Conservation (phyloP, 2,329 filamentous ascomycete species). For the Alternaria longipes region DNA sequence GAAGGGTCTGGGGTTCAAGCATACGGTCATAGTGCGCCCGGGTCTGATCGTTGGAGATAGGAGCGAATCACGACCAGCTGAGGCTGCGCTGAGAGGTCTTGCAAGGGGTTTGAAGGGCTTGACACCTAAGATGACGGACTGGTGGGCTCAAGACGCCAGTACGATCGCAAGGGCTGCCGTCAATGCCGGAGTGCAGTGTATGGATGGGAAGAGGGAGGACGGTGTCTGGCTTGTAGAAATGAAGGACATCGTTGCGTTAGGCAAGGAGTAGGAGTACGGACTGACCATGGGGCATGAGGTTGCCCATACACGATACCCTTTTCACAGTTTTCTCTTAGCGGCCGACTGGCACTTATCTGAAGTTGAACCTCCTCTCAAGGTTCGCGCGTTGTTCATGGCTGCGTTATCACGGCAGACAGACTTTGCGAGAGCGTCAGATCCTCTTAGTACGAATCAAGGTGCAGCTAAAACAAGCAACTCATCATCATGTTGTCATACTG, state of each 20-base stretch:
- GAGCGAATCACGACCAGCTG: constrained; percentile 67
- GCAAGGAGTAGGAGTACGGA: constrained; percentile 51
- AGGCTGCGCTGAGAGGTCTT: constrained; percentile 65
- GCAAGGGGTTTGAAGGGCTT: constrained; percentile 64
- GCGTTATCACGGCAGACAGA: not conserved
- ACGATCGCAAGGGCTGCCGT: constrained; percentile 76
- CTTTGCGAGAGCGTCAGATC: too few relatives aligned
- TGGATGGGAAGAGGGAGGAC: constrained; percentile 64
- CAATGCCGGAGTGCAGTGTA: constrained; percentile 61
- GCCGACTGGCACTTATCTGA: rapidly evolving
- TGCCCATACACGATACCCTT: not conserved
- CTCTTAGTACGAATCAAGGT: not conserved
- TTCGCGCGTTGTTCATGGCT: not conserved
- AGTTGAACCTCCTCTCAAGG: not conserved
- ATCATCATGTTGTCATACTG: not conserved
- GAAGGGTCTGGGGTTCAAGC: constrained; percentile 75
- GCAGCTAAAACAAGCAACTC: not conserved
- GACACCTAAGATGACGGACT: constrained; percentile 64
- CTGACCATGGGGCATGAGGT: not conserved
- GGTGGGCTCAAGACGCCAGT: constrained; percentile 76
- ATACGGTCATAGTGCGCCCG: constrained; percentile 77
- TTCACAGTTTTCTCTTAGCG: not conserved
- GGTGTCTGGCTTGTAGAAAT: constrained; percentile 69
- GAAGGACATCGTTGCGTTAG: constrained; percentile 72
- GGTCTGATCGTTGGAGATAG: constrained; percentile 79